Evolutionary conservation across 306 rosid species (phyloP), one percentile per base, ranked within the genome.

Genomic region (Citrullus mucosospermus): DNA sequence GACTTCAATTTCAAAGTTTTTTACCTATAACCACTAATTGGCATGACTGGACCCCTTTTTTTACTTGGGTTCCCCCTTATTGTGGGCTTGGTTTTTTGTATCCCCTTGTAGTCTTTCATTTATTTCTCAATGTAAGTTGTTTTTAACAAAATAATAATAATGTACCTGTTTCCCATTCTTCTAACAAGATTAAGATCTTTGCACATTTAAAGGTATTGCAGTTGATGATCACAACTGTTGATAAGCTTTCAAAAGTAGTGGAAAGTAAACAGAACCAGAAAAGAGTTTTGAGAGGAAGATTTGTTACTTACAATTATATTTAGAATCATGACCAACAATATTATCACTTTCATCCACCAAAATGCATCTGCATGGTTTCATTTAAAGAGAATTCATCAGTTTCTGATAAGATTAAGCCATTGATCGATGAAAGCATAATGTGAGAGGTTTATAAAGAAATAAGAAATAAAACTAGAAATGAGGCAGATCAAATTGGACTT

Each of bases 321-420:
- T 95, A 80, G 92, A 87, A 28, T 95, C 99, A 34, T 95, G 99
- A 84, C 99, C 99, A 84, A 95, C 89, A 51, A 91, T 93, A 4
- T 63, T 78, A 80, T 95, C 99, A 44, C 85, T 92, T 94, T 91
- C 97, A 81, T 95, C 97, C 85, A 95, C 99, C 44, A 95, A 86
- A 85, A 95, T 95, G 84, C 99, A 95, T 81, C 99, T 95, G 92
- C 61, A 81, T 70, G 84, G 70, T 74, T 74, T 59, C 32, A 60
- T 80, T 76, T 60, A 75, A 83, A 80, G 28, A 50, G 75, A 59
- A 75, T 44, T 59, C 66, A 62, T 71, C 38, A 79, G 66, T 70
- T 68, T 67, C 74, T 67, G 72, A 48, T 51, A 69, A 43, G 54
- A 39, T 43, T 41, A 4, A 43, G 56, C 36, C 39, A 44, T 46